Conservation (phyloP, 2,329 filamentous ascomycete genomes). For the Daldinia eschscholtzii region DNA sequence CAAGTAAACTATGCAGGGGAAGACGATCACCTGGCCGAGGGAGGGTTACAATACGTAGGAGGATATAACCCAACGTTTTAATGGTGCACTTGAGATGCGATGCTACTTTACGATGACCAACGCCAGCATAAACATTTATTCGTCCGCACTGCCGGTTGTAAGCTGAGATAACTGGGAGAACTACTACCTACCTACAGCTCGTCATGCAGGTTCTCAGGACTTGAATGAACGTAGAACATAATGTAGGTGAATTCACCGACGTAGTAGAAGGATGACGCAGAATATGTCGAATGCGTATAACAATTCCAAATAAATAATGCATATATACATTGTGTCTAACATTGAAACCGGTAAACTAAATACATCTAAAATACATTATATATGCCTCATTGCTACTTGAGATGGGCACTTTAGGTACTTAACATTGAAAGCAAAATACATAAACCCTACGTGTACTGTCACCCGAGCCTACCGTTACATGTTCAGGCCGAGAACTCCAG, state of each 20-base stretch:
- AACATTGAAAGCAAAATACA: too few relatives aligned
- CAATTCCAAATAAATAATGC: not conserved
- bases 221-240: too few relatives aligned
- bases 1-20: not conserved
- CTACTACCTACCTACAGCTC: not conserved
- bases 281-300: not conserved
- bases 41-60: not conserved
- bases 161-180: not conserved
- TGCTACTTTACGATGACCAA: not conserved
- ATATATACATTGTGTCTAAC: not conserved
- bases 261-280: too few relatives aligned
- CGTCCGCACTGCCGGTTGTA: not conserved
- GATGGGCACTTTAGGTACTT: too few relatives aligned
- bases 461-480: too few relatives aligned
- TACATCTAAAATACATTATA: not conserved
- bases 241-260: too few relatives aligned
- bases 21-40: not conserved
- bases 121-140: not conserved
- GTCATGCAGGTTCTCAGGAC: not conserved
- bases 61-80: not conserved
- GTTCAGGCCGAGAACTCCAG: conserved; percentile 11
- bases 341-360: not conserved
- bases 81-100: not conserved
- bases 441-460: too few relatives aligned
- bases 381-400: not conserved